phyloP scores from a whole-genome alignment of 1,284 basidiomycete genomes.

The Coriolopsis trogii region DNA sequence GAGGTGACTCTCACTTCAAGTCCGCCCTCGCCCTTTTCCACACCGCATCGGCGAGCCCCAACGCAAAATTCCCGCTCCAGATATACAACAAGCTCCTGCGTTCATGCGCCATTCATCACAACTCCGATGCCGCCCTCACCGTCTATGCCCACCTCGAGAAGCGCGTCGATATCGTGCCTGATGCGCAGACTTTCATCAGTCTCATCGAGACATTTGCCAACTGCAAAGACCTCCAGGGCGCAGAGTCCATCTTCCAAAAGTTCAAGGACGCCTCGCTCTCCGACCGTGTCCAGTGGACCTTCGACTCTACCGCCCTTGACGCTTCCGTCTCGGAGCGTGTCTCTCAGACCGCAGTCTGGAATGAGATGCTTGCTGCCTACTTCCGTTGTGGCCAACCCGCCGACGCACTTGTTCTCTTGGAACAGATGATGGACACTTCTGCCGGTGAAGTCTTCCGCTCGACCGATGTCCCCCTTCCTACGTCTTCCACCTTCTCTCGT shows the following conservation, averaged over 20 bases:
- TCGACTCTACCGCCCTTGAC: constrained; percentile 2
- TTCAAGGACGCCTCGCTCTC: constrained; percentile 49
- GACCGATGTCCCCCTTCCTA: constrained; percentile 56
- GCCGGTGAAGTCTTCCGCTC: constrained; percentile 40
- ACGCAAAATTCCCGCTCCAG: constrained; percentile 38
- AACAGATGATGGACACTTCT: constrained; percentile 68
- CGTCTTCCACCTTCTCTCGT: constrained; percentile 63
- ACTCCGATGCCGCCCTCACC: constrained; percentile 66
- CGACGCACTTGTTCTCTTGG: constrained; percentile 70
- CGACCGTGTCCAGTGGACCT: constrained; percentile 38
- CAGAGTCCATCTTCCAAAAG: constrained; percentile 70
- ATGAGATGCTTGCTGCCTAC: constrained; percentile 76
- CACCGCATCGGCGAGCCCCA: constrained; percentile 47
- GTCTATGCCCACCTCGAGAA: constrained; percentile 72
- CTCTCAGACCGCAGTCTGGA: constrained; percentile 61
- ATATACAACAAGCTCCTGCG: constrained; percentile 66
- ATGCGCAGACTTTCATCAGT: constrained; percentile 52
- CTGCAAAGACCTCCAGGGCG: constrained; percentile 56
- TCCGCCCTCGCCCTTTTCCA: constrained; percentile 78
- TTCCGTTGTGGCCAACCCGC: constrained; percentile 68
- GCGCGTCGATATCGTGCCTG: constrained; percentile 42
- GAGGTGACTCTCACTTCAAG: constrained; percentile 70
- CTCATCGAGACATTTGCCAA: constrained; percentile 68
- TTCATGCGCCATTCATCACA: constrained; percentile 61
- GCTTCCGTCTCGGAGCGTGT: constrained; percentile 16